Conservation (phyloP, 306 rosid species). For the Quercus agrifolia region DNA sequence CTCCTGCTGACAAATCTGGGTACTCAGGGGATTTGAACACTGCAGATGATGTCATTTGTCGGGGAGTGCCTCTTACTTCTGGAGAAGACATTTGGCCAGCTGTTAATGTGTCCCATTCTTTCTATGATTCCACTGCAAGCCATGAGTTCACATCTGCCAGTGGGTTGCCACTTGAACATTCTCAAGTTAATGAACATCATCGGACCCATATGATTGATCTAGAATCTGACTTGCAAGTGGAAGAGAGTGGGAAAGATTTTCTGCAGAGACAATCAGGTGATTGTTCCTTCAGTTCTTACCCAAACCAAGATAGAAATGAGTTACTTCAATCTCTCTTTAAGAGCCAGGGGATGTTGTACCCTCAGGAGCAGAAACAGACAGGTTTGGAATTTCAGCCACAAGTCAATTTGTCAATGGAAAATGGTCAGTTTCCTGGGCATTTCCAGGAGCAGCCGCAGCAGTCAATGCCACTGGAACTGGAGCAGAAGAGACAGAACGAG, state of each 20-base stretch:
- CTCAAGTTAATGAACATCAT: constrained; percentile 45
- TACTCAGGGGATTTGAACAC: constrained; percentile 35
- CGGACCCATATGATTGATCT: constrained; percentile 42
- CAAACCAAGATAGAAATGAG: constrained; percentile 65
- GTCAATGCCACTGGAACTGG: constrained; percentile 55
- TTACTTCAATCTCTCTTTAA: constrained; percentile 68
- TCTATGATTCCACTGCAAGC: constrained; percentile 59
- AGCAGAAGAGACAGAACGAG: constrained; percentile 50
- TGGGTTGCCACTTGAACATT: constrained; percentile 46
- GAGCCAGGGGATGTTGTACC: constrained; percentile 54
- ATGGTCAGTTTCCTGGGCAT: constrained; percentile 55
- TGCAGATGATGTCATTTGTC: constrained; percentile 36
- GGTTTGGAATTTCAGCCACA: constrained; percentile 55
- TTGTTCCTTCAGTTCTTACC: constrained; percentile 53
- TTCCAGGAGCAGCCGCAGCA: constrained; percentile 64
- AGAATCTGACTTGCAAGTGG: constrained; percentile 51
- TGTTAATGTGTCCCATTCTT: constrained; percentile 58
- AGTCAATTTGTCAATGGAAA: constrained; percentile 44
- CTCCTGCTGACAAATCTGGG: constrained; percentile 31
- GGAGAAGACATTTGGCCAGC: constrained; percentile 58
- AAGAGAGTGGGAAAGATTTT: constrained; percentile 46
- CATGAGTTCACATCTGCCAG: constrained; percentile 42
- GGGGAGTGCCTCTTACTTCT: constrained; percentile 45
- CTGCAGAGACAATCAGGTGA: constrained; percentile 46
- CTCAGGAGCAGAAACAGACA: constrained; percentile 55